phyloP scores from a whole-genome alignment of 805 yeast species.

The Ogataea methanolica region DNA sequence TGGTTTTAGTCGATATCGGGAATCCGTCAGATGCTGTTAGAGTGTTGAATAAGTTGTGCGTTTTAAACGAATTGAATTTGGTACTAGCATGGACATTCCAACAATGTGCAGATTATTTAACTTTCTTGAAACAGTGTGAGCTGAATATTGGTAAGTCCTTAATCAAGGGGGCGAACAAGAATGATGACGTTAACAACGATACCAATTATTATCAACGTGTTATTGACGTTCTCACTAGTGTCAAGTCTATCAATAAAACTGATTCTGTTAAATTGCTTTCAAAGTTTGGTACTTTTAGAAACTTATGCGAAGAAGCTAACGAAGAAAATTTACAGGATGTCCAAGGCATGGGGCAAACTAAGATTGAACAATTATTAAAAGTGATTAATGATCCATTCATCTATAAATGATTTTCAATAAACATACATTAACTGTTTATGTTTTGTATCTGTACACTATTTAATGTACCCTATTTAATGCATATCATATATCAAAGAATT shows the following conservation, averaged over 20 bases:
- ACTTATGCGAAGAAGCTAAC: constrained; percentile 33
- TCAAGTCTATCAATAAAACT: constrained; percentile 47
- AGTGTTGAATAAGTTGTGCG: constrained; percentile 42
- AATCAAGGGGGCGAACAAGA: constrained; percentile 36
- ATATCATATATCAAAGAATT: constrained; percentile 17
- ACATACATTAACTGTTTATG: too few relatives aligned
- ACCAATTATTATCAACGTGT: constrained; percentile 40
- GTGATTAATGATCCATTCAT: constrained; percentile 49
- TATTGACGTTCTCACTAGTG: constrained; percentile 40
- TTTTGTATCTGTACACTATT: too few relatives aligned
- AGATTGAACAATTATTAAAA: constrained; percentile 34
- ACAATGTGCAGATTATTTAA: constrained; percentile 45
- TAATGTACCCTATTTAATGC: not conserved
- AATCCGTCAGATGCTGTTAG: constrained; percentile 47
- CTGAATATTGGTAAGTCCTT: constrained; percentile 24
- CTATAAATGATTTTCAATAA: constrained; percentile 30
- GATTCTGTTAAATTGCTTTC: constrained; percentile 49
- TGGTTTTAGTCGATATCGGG: constrained; percentile 64
- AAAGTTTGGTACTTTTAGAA: constrained; percentile 40
- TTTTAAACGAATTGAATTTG: constrained; percentile 45
- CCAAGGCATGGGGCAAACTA: constrained; percentile 47
- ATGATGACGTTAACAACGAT: constrained; percentile 28
- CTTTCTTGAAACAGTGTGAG: constrained; percentile 31
- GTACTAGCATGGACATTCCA: constrained; percentile 51
- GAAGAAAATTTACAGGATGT: constrained; percentile 30